Percentiles rank a stretch among this genome's conserved stretches.
These are phyloP conservation scores for Sugiyamaella chiloensis DNA, from an alignment of 805 yeast genomes.

Conservation along the genomic window DNA sequence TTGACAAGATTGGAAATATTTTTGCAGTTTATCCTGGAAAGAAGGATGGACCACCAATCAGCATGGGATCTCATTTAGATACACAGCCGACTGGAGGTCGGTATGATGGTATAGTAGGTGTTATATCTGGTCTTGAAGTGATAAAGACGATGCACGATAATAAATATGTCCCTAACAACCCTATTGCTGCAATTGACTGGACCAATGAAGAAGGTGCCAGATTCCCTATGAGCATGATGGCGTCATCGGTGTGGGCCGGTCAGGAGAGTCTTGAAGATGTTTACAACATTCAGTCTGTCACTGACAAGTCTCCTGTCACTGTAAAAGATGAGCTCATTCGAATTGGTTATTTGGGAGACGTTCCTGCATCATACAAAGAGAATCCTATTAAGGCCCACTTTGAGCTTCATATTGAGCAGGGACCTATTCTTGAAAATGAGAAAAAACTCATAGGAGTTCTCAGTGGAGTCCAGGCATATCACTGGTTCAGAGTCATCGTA, in stretches of 20 bases:
- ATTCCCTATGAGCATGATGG: conserved; percentile 62
- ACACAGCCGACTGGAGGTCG: conserved; percentile 78
- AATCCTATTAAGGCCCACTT: conserved; percentile 65
- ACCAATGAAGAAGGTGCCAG: conserved; percentile 77
- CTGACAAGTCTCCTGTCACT: conserved; percentile 42
- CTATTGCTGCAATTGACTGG: conserved; percentile 64
- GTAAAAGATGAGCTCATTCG: conserved; percentile 53
- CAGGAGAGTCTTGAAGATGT: conserved; percentile 44
- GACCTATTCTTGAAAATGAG: conserved; percentile 60
- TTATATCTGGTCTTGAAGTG: conserved; percentile 62
- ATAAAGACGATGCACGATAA: conserved; percentile 61
- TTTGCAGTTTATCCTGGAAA: conserved; percentile 63
- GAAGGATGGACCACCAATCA: conserved; percentile 50
- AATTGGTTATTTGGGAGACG: conserved; percentile 59
- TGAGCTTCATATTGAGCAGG: conserved; percentile 73
- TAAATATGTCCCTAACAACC: conserved; percentile 54
- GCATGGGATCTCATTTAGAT: conserved; percentile 69
- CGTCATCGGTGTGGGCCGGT: conserved; percentile 66
- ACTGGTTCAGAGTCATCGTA: conserved; percentile 55
- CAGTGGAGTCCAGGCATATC: conserved; percentile 61
- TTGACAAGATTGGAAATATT: conserved; percentile 66
- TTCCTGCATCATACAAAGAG: conserved; percentile 44
- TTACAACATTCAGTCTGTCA: conserved; percentile 50
- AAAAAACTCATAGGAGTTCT: conserved; percentile 60
- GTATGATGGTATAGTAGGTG: conserved; percentile 71